phyloP scores from a whole-genome alignment of 139 green algal genomes.

The Micractinium conductrix region DNA sequence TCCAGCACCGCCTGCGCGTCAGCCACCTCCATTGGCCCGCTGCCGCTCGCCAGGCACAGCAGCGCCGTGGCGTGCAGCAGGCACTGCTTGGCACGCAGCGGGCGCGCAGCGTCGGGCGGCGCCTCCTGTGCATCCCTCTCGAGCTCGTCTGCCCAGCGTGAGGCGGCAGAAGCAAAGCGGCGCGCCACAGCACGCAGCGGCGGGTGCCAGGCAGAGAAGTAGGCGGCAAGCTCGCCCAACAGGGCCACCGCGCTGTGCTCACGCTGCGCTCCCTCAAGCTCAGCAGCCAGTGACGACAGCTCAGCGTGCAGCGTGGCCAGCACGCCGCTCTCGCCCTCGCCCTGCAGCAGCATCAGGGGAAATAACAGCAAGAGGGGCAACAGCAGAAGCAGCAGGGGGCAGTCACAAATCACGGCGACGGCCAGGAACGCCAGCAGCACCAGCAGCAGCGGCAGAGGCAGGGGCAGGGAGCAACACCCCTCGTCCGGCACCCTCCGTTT shows the following conservation, averaged over 20 bases:
- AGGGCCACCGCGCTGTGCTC: constrained; percentile 51
- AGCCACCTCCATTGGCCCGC: background rate
- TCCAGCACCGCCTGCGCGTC: constrained; percentile 35
- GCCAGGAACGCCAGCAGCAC: too few relatives aligned
- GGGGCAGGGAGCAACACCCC: too few relatives aligned
- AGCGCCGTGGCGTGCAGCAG: constrained; percentile 29
- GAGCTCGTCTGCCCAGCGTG: constrained; percentile 40
- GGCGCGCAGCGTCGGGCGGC: constrained; percentile 18
- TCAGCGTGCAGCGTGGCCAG: constrained; percentile 38
- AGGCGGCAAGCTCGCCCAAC: constrained; percentile 53
- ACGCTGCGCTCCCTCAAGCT: constrained; percentile 42
- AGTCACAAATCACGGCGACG: too few relatives aligned
- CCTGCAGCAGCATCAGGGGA: too few relatives aligned
- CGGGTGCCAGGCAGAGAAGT: constrained; percentile 39
- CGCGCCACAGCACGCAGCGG: constrained; percentile 28
- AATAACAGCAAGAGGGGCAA: too few relatives aligned
- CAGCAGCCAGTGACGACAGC: constrained; percentile 36
- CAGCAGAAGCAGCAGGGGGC: too few relatives aligned
- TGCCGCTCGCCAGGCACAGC: constrained; percentile 33
- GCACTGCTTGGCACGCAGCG: constrained; percentile 37
- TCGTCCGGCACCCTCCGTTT: too few relatives aligned
- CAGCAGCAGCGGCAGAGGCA: too few relatives aligned
- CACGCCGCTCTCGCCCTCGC: constrained; percentile 2
- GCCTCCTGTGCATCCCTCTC: background rate
- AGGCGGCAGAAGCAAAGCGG: constrained; percentile 54